Evolutionary conservation across 2,329 filamentous ascomycete genomes (phyloP), one percentile per base, ranked within the genome.

Genomic region (Neopestalotiopsis clavispora): DNA sequence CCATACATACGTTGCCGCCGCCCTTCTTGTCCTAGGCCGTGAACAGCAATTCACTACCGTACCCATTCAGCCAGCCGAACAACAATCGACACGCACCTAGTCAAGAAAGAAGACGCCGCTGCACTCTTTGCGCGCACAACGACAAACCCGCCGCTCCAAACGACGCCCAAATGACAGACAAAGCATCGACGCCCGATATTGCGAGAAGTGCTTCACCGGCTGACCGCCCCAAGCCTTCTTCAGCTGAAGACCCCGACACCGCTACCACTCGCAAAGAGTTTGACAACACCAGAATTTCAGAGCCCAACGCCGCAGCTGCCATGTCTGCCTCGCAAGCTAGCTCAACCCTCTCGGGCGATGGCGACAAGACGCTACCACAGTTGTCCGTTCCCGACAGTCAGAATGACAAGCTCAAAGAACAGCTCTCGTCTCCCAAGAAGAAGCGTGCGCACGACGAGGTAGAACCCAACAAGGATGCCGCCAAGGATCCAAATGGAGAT

Each of bases 251-350:
- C 77, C 86, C 87, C 45, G 89, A 89, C 75, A 91, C 89, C 56
- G 87, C 87, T 69, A 89, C 89, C 65, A 84, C 89, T 45, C 86
- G 89, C 70, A 86, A 90, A 74, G 89, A 91, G 79, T 84, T 91
- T 56, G 89, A 87, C 80, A 88, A 91, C 71, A 90, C 89, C 10
- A 85, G 82, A 66, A 90, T 91, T 71, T 91, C 89, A 17, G 89
- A 87, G 73, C 75, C 77, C 71, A 74, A 75, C 66, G 75, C 73
- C 58, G 68, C 72, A 63, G 34, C 67, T 40, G 14, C 69, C 66
- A 56, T 60, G 67, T 71, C 67, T 71, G 71, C 67, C 69, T 68
- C 71, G 75, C 71, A 66, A 62, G 67, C 75, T 57, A 69, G 72
- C 6, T 74, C 75, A 40, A 73, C 77, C 23, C 71, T 74, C 69